Evolutionary conservation across 495 filamentous ascomycete genomes (phyloP).

Genomic region (Talaromyces nanjingensis): DNA sequence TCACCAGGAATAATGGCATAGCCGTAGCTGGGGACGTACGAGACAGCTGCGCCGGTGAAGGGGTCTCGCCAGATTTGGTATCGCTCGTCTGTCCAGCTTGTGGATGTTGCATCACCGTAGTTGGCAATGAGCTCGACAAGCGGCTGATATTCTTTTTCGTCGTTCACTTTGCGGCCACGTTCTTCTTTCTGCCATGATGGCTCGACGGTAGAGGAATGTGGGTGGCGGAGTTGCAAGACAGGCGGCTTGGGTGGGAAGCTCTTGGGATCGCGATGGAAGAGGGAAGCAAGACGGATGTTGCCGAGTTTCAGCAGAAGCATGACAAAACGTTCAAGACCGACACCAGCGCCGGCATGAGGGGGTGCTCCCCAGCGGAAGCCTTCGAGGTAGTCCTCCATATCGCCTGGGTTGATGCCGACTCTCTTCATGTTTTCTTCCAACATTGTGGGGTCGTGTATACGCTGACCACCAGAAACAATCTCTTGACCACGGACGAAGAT

Average conservation of each 20-base stretch:
- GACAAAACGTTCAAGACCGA: slow-evolving; percentile 79
- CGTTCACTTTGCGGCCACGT: slow-evolving; percentile 21
- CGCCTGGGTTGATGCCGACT: slow-evolving; percentile 63
- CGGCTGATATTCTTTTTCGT: slow-evolving; percentile 41
- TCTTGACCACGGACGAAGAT: slow-evolving; percentile 94
- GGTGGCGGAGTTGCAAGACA: slow-evolving; percentile 57
- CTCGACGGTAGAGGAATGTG: slow-evolving; percentile 69
- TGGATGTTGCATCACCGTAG: slow-evolving; percentile 84
- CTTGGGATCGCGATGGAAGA: slow-evolving; percentile 81
- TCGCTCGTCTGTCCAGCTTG: slow-evolving; percentile 76
- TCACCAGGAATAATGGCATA: slow-evolving; percentile 76
- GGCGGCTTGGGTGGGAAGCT: slow-evolving; percentile 56
- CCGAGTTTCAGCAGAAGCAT: slow-evolving; percentile 79
- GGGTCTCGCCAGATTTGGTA: slow-evolving; percentile 77
- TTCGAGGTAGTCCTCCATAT: slow-evolving; percentile 82
- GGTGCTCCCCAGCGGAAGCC: slow-evolving; percentile 85
- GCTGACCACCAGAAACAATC: slow-evolving; percentile 84
- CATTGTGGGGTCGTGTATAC: slow-evolving; percentile 73
- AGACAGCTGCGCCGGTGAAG: slow-evolving; percentile 68
- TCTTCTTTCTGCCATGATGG: slow-evolving; percentile 45
- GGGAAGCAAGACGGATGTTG: slow-evolving; percentile 79
- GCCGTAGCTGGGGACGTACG: slow-evolving; percentile 64
- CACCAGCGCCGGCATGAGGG: slow-evolving; percentile 84
- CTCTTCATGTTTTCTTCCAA: slow-evolving; percentile 72
- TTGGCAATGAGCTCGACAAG: slow-evolving; percentile 79